Conservation (phyloP, 768 basidiomycete genomes). For the Suillus variegatus region DNA sequence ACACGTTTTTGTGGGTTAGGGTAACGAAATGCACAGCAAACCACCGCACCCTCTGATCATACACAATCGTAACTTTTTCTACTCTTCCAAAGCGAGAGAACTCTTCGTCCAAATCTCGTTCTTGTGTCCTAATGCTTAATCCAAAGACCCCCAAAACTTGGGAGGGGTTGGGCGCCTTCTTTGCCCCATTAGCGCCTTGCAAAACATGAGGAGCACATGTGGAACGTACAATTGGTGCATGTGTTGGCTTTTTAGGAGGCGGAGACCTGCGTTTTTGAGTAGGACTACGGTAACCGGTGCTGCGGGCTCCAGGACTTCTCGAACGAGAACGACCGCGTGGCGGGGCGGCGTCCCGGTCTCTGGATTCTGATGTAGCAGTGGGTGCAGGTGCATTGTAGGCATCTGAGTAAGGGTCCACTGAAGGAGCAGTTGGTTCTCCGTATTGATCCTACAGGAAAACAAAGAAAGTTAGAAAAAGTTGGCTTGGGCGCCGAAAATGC, state of each 20-base stretch:
- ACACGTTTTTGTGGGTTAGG: slow-evolving; percentile 23
- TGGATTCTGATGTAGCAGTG: slow-evolving; percentile 39
- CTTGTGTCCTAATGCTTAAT: slow-evolving; percentile 91
- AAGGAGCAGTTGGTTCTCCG: slow-evolving; percentile 56
- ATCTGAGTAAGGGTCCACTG: slow-evolving; percentile 82
- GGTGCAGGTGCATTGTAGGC: slow-evolving; percentile 71
- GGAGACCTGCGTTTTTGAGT: slow-evolving; percentile 58
- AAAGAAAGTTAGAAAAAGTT: slow-evolving; percentile 9
- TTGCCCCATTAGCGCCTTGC: slow-evolving; percentile 38
- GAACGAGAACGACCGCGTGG: slow-evolving; percentile 75
- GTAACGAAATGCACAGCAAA: slow-evolving; percentile 6
- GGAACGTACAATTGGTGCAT: slow-evolving; percentile 71
- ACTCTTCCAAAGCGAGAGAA: slow-evolving; percentile 87
- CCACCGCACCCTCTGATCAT: slow-evolving; percentile 85
- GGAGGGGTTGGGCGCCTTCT: slow-evolving; percentile 85
- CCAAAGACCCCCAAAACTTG: slow-evolving; percentile 97
- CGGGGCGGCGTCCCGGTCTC: slow-evolving; percentile 56
- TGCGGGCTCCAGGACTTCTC: slow-evolving; percentile 56
- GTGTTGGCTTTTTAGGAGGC: slow-evolving; percentile 61
- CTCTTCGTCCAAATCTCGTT: slow-evolving; percentile 93
- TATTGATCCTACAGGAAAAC: slow-evolving; percentile 48
- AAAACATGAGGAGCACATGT: slow-evolving; percentile 14
- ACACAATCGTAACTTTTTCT: slow-evolving; percentile 95
- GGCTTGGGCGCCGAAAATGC: slow-evolving; percentile 13
- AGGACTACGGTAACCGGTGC: slow-evolving; percentile 56